A percentile compares a stretch with the other conserved stretches of the same genome.
Conservation (phyloP, 441 rosid species). For the Erodium trifolium region DNA sequence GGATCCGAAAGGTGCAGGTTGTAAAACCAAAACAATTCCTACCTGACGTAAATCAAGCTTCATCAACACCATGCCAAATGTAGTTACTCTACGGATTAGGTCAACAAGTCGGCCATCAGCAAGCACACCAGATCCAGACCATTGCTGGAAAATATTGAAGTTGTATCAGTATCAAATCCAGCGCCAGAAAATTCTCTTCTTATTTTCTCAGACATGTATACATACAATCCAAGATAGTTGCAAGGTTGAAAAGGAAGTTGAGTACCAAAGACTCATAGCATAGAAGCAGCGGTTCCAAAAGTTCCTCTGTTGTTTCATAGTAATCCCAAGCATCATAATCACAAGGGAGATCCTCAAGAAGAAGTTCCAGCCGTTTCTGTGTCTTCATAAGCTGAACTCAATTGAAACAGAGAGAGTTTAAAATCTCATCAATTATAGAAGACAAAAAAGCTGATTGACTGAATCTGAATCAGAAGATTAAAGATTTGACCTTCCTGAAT, state of each 20-base stretch:
- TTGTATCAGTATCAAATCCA: neutral
- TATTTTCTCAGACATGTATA: neutral
- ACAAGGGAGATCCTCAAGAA: conserved; percentile 85
- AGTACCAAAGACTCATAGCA: conserved; percentile 81
- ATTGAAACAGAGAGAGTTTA: neutral
- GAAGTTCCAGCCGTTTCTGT: conserved; percentile 66
- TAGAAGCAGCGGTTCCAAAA: conserved; percentile 72
- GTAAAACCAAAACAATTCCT: neutral
- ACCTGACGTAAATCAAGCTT: conserved; percentile 95
- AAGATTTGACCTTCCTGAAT: no score
- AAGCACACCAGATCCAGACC: conserved; percentile 68
- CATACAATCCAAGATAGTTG: neutral
- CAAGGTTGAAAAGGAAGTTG: neutral
- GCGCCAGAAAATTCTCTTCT: neutral
- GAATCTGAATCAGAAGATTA: no score
- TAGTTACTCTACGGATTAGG: conserved; percentile 81
- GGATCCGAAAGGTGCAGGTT: neutral
- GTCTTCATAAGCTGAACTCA: conserved; percentile 70
- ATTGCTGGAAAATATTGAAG: conserved; percentile 45
- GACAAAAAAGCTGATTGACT: neutral
- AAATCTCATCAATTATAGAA: neutral
- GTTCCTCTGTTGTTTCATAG: conserved; percentile 74
- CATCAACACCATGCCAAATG: conserved; percentile 89
- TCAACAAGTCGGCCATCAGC: conserved; percentile 95
- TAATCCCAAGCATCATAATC: conserved; percentile 67